phyloP scores from a whole-genome alignment of 768 basidiomycete species.

The Guyanaporus albipodus region DNA sequence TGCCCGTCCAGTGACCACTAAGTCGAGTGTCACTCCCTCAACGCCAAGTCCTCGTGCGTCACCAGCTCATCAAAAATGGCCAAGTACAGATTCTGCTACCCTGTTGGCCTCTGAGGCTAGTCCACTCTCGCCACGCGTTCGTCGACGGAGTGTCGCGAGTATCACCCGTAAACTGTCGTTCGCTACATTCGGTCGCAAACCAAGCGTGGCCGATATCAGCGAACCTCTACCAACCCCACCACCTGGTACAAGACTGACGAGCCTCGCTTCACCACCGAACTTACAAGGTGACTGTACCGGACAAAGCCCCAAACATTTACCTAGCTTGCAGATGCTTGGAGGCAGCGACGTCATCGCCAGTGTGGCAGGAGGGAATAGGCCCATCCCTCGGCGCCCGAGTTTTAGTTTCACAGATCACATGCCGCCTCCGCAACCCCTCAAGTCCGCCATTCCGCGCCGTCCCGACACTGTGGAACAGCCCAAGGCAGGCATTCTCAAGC shows the following conservation, averaged over 20 bases:
- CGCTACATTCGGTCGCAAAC: slow-evolving; percentile 25
- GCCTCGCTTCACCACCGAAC: slow-evolving; percentile 18
- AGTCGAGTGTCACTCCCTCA: slow-evolving; percentile 10
- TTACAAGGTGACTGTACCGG: slow-evolving; percentile 10
- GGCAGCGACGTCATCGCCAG: neutral
- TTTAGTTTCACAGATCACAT: slow-evolving; percentile 1
- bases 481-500: slow-evolving; percentile 15
- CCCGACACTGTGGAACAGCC: slow-evolving; percentile 7
- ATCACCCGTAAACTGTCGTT: slow-evolving; percentile 33
- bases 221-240: slow-evolving; percentile 20
- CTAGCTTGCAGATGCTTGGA: slow-evolving; percentile 21
- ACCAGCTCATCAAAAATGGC: slow-evolving; percentile 19
- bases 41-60: slow-evolving; percentile 21
- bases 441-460: slow-evolving; percentile 1
- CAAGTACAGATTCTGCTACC: slow-evolving; percentile 19
- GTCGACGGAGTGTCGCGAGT: slow-evolving; percentile 28
- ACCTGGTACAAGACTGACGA: slow-evolving; percentile 5
- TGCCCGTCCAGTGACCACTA: slow-evolving; percentile 6
- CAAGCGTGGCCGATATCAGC: slow-evolving; percentile 21
- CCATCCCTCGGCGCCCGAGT: slow-evolving; percentile 15
- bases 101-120: slow-evolving; percentile 6
- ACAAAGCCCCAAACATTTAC: slow-evolving; percentile 21
- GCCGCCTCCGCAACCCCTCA: neutral
- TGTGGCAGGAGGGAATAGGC: neutral
- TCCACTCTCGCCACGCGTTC: slow-evolving; percentile 5